These are phyloP conservation scores for Backusella westeae DNA, from an alignment of 192 early-diverging fungal species.

Conservation along the genomic window DNA sequence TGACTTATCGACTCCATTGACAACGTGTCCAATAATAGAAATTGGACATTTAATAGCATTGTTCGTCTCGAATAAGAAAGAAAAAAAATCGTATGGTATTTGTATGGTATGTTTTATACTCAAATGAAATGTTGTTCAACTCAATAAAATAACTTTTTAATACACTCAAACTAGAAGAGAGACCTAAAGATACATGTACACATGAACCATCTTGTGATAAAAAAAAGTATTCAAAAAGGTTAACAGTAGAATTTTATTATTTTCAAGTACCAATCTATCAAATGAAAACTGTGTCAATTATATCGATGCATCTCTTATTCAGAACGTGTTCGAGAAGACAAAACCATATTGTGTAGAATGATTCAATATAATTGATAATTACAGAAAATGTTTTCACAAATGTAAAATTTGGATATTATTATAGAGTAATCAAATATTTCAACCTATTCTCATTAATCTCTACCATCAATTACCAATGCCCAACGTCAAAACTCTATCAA, in stretches of 20 bases:
- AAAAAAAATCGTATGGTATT: background rate
- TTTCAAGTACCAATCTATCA: background rate
- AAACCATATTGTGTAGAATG: no score
- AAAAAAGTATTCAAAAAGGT: background rate
- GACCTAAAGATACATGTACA: background rate
- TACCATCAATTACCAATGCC: no score
- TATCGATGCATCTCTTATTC: no score
- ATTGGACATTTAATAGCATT: background rate
- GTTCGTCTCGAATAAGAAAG: background rate
- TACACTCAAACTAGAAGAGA: background rate
- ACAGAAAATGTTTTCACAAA: no score
- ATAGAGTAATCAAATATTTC: no score
- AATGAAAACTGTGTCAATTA: no score
- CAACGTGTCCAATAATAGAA: conserved; percentile 4
- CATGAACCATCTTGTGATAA: background rate
- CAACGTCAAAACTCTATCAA: no score
- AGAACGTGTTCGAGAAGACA: no score
- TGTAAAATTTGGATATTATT: no score
- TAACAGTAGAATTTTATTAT: no score
- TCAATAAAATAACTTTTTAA: background rate
- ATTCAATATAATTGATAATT: no score
- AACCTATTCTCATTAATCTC: no score
- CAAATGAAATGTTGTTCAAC: background rate
- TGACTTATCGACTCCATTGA: background rate
- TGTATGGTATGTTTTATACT: background rate